Evolutionary conservation across 305 asterid species (phyloP), one percentile per base, ranked within the genome.

Genomic region (Solanum chacoense): DNA sequence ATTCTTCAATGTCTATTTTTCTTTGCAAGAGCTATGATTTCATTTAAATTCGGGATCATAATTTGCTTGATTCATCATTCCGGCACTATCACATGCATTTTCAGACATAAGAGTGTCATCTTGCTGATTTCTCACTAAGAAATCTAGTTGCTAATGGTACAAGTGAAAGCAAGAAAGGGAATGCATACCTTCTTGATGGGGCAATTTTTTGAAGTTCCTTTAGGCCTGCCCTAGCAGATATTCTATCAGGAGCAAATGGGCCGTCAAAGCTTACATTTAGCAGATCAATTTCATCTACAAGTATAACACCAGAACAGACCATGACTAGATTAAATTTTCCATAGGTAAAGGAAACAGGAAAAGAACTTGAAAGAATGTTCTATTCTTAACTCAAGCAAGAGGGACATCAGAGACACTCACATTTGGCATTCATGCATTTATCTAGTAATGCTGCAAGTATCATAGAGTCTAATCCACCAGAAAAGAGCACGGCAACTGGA

Each of bases 401-500:
- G 31, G 87, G 89, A 35, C 59, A 38, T 50, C 78, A 74, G n/a
- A 76, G 71, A 84, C 74, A 72, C 97, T 93, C 90, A 97, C 99
- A 94, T 87, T 94, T 91, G 85, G 95, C 88, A 93, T 93, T 94
- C 86, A 96, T 91, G 94, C 98, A 97, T 90, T 93, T 94, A 93
- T 97, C 95, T 89, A 94, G 92, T 89, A 97, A 91, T 22, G 98
- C 98, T 87, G 98, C 97, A 91, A 97, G 93, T 88, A 97, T 95
- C 99, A 97, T 97, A 63, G 98, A 96, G 93, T 97, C 99, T 85
- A 97, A 88, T 87, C 99, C 99, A 81, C 99, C 99, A 87, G 99
- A 97, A 94, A 96, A 97, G 63, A 97, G 95, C 89, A 96, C 98
- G n/a, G 98, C 98, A 36, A 97, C 90, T 24, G 99, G 99, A 93